Conservation (phyloP, 306 rosid species). For the Lathyrus aphaca region DNA sequence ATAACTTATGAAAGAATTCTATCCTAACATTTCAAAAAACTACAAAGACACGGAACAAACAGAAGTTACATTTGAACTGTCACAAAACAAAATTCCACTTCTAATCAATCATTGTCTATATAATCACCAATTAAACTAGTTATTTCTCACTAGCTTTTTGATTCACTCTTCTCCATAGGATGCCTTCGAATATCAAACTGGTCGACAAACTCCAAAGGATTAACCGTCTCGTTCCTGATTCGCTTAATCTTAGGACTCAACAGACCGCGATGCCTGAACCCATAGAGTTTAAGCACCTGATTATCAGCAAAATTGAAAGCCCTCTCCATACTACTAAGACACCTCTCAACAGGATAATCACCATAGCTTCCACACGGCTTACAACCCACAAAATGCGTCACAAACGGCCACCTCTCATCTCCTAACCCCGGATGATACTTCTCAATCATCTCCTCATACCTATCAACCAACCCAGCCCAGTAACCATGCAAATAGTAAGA, state of each 20-base stretch:
- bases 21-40: slow-evolving; percentile 50
- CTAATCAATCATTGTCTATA: slow-evolving; percentile 53
- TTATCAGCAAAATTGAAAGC: slow-evolving; percentile 97
- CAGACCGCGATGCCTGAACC: slow-evolving; percentile 87
- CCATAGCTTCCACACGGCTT: slow-evolving; percentile 99
- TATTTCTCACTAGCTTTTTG: slow-evolving; percentile 53
- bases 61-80: slow-evolving; percentile 48
- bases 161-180: slow-evolving; percentile 40
- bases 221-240: slow-evolving; percentile 81
- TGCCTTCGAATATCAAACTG: slow-evolving; percentile 79
- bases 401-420: slow-evolving; percentile 99
- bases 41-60: slow-evolving; percentile 44
- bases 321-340: slow-evolving; percentile 96
- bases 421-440: slow-evolving; percentile 96
- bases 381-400: slow-evolving; percentile 96
- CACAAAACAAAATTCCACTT: slow-evolving; percentile 46
- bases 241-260: slow-evolving; percentile 95
- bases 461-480: slow-evolving; percentile 97
- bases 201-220: slow-evolving; percentile 78
- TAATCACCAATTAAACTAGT: slow-evolving; percentile 44
- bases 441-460: slow-evolving; percentile 96
- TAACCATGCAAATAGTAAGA: slow-evolving; percentile 93
- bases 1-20: slow-evolving; percentile 62
- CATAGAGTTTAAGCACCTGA: slow-evolving; percentile 88
- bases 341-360: slow-evolving; percentile 92